Conservation (phyloP, 768 basidiomycete species). For the Obba rivulosa region DNA sequence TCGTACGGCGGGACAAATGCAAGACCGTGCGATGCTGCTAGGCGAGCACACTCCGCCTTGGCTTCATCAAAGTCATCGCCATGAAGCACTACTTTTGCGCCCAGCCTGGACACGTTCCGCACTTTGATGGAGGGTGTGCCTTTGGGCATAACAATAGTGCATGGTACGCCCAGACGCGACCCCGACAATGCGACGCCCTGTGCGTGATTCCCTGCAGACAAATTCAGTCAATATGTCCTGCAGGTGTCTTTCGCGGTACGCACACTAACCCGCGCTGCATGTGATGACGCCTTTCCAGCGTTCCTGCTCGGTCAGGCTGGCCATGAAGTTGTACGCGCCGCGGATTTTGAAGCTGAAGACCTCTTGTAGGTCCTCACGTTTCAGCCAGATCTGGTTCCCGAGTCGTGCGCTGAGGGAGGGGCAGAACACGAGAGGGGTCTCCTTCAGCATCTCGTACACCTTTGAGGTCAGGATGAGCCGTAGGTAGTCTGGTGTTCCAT, state of each 20-base stretch:
- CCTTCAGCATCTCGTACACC: constrained; percentile 84
- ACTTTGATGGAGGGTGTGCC: constrained; percentile 97
- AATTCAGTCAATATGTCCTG: neutral
- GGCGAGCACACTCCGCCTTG: constrained; percentile 86
- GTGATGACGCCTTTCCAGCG: constrained; percentile 97
- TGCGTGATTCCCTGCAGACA: constrained; percentile 83
- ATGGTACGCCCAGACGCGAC: constrained; percentile 78
- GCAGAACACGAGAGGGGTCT: constrained; percentile 87
- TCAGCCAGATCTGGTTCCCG: constrained; percentile 93
- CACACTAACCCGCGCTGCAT: constrained; percentile 93
- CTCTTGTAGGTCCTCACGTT: constrained; percentile 94
- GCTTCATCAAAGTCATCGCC: constrained; percentile 95
- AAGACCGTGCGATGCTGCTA: constrained; percentile 71
- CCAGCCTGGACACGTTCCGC: constrained; percentile 88
- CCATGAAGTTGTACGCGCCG: constrained; percentile 99
- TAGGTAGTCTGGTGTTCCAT: constrained; percentile 80
- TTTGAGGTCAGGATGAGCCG: constrained; percentile 84
- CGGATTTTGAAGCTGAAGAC: constrained; percentile 99
- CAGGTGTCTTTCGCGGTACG: constrained; percentile 25
- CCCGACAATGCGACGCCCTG: constrained; percentile 99
- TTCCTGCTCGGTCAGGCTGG: constrained; percentile 78
- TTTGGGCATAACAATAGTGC: constrained; percentile 98
- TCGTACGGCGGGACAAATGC: constrained; percentile 96
- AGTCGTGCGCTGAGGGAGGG: constrained; percentile 81
- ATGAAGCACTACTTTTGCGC: constrained; percentile 90